These are phyloP conservation scores for Lagerstroemia speciosa DNA, from an alignment of 345 rosid species.

Conservation along the genomic window DNA sequence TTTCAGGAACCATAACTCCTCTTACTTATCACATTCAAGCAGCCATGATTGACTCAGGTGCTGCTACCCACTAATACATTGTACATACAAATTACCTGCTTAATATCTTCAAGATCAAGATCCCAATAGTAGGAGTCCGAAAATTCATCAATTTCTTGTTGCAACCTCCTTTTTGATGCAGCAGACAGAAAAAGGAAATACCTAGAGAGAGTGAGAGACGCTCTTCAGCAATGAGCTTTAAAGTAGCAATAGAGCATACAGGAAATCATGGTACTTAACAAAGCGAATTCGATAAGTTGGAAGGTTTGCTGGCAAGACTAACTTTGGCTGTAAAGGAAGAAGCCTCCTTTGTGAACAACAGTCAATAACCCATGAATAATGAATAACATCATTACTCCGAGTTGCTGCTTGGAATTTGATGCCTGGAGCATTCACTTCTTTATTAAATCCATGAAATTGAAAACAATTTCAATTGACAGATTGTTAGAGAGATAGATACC, in stretches of 20 bases:
- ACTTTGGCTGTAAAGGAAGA: constrained; percentile 87
- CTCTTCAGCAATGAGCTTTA: constrained; percentile 8
- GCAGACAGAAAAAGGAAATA: constrained; percentile 77
- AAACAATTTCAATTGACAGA: background rate
- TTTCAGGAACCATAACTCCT: background rate
- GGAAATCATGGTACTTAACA: background rate
- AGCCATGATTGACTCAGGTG: background rate
- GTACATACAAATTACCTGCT: constrained; percentile 43
- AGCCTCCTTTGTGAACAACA: constrained; percentile 69
- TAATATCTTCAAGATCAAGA: constrained; percentile 65
- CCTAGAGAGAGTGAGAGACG: constrained; percentile 29
- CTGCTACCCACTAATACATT: background rate
- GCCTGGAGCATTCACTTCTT: constrained; percentile 38
- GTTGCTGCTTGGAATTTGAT: constrained; percentile 85
- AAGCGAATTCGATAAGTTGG: background rate
- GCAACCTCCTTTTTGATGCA: constrained; percentile 56
- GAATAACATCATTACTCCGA: constrained; percentile 67
- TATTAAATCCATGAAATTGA: background rate
- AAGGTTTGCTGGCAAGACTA: constrained; percentile 11
- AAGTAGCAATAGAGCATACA: background rate
- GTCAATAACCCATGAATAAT: constrained; percentile 80
- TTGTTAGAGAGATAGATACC: constrained; percentile 35
- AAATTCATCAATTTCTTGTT: constrained; percentile 81
- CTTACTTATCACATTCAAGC: background rate
- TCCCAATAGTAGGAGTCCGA: constrained; percentile 77